Conservation (phyloP, 2,329 filamentous ascomycete genomes). For the Huntiella savannae region DNA sequence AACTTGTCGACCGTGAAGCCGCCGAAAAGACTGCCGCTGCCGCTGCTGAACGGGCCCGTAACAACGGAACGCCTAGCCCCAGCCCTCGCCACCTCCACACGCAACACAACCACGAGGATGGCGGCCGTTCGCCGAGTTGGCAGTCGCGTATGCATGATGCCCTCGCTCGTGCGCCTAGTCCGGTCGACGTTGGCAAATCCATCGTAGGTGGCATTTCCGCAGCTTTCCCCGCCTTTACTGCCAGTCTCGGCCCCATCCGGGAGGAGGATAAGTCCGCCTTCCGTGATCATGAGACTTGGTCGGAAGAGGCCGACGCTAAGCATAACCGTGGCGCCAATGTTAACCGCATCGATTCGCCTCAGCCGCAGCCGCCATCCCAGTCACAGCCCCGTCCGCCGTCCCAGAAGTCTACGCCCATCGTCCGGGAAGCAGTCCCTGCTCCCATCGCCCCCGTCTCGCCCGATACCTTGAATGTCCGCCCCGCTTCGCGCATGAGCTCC, state of each 20-base stretch:
- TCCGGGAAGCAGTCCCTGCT: not conserved
- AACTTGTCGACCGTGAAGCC: conserved; percentile 4
- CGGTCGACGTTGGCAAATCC: conserved; percentile 64
- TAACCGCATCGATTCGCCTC: not conserved
- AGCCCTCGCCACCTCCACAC: not conserved
- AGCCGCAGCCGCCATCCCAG: not conserved
- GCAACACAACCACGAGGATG: conserved; percentile 12
- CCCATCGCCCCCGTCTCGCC: not conserved
- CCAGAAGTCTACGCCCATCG: not conserved
- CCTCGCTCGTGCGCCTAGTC: conserved; percentile 63
- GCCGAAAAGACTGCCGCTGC: conserved; percentile 17
- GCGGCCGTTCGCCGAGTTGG: conserved; percentile 31
- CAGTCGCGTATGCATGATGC: conserved; percentile 64
- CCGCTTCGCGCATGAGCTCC: conserved; percentile 8
- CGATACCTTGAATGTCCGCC: conserved; percentile 2
- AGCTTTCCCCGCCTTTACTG: conserved; percentile 64
- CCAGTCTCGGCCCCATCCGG: conserved; percentile 62
- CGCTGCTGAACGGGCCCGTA: not conserved
- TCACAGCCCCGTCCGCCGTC: not conserved
- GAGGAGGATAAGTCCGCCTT: conserved; percentile 69
- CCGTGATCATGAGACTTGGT: conserved; percentile 79
- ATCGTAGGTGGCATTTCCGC: conserved; percentile 68
- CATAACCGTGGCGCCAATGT: conserved; percentile 20
- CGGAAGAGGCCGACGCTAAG: conserved; percentile 65
- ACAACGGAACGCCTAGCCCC: not conserved